Evolutionary conservation across 371 early-diverging fungal species (phyloP).

Genomic region (Zychaea mexicana): DNA sequence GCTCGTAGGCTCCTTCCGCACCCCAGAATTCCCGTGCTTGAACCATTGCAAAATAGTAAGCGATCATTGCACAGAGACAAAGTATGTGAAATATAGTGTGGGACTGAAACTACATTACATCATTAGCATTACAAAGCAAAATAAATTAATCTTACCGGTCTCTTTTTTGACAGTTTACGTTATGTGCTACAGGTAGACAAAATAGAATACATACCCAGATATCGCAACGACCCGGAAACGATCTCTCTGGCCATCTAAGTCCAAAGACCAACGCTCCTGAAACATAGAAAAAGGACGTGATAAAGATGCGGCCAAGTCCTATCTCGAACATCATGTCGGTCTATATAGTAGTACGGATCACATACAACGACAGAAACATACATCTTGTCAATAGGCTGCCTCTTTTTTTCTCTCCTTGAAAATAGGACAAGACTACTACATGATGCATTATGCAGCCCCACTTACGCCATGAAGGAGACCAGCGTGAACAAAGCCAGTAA

Average conservation of each 20-base stretch:
- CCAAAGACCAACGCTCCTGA: not conserved
- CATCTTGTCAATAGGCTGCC: too few species aligned
- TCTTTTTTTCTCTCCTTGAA: too few species aligned
- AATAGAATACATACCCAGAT: not conserved
- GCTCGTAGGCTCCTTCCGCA: not conserved
- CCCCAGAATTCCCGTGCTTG: not conserved
- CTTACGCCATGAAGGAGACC: not conserved
- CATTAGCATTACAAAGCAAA: too few species aligned
- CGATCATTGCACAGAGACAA: not conserved
- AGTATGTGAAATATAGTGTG: not conserved
- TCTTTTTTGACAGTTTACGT: not conserved
- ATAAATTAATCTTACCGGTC: not conserved
- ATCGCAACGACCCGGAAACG: not conserved
- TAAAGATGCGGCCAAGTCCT: not conserved
- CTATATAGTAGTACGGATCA: not conserved
- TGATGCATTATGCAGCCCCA: too few species aligned
- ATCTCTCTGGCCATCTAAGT: not conserved
- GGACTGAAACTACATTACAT: not conserved
- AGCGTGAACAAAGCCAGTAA: not conserved
- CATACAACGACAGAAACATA: too few species aligned
- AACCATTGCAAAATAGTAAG: not conserved
- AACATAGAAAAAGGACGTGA: not conserved
- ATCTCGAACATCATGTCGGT: not conserved
- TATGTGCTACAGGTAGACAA: too few species aligned
- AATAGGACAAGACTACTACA: too few species aligned